These are phyloP conservation scores for Trichoderma afroharzianum DNA, from an alignment of 2,329 filamentous ascomycete species.

Conservation along the genomic window DNA sequence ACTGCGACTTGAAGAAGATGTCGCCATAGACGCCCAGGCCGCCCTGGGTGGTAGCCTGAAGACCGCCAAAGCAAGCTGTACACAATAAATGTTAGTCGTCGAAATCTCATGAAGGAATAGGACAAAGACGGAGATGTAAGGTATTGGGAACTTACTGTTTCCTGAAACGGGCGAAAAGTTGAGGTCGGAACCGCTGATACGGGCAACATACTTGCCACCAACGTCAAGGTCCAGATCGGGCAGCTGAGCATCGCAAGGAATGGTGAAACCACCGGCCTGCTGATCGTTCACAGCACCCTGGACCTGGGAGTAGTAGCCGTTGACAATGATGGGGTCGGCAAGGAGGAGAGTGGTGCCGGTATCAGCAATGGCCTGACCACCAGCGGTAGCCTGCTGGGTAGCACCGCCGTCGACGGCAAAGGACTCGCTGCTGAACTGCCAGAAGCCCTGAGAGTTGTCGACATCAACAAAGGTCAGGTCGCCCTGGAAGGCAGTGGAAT, in stretches of 20 bases:
- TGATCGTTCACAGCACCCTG: slow-evolving; percentile 39
- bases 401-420: slow-evolving; percentile 51
- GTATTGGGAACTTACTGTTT: slow-evolving; percentile 43
- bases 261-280: slow-evolving; percentile 42
- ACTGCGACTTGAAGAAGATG: slow-evolving; percentile 60
- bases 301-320: slow-evolving; percentile 48
- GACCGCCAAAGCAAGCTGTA: slow-evolving; percentile 63
- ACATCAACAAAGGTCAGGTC: slow-evolving; percentile 58
- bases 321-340: slow-evolving; percentile 50
- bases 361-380: slow-evolving; percentile 50
- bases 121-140: neutral
- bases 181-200: slow-evolving; percentile 50
- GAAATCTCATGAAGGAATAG: neutral
- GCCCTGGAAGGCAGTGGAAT: slow-evolving; percentile 58
- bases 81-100: neutral
- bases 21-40: slow-evolving; percentile 61
- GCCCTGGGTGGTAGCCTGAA: slow-evolving; percentile 53
- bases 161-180: slow-evolving; percentile 50
- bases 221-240: slow-evolving; percentile 54
- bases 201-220: slow-evolving; percentile 57
- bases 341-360: slow-evolving; percentile 63
- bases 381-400: slow-evolving; percentile 33
- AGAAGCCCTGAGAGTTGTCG: slow-evolving; percentile 62
- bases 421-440: slow-evolving; percentile 49
- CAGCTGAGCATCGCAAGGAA: slow-evolving; percentile 44